Evolutionary conservation across 2,329 filamentous ascomycete genomes (phyloP).

Genomic region (Aspergillus sergii): DNA sequence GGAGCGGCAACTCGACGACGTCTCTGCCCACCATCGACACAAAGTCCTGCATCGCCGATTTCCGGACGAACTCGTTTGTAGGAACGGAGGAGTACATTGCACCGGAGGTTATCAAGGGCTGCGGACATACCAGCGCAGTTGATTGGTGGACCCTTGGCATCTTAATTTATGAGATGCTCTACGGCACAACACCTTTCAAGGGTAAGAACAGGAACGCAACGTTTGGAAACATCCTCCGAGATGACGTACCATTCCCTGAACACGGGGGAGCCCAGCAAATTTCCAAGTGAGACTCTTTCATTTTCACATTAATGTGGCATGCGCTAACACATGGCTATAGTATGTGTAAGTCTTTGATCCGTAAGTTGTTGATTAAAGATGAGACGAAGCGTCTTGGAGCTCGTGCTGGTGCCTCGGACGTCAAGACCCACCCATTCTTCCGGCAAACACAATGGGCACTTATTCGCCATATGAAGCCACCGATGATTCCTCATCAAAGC

Average conservation of each 20-base stretch:
- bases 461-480: constrained; percentile 95
- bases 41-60: constrained; percentile 96
- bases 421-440: constrained; percentile 96
- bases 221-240: constrained; percentile 93
- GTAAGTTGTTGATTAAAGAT: constrained; percentile 97
- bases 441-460: constrained; percentile 94
- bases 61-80: constrained; percentile 97
- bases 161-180: constrained; percentile 97
- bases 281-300: constrained; percentile 72
- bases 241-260: constrained; percentile 95
- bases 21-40: constrained; percentile 97
- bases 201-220: constrained; percentile 98
- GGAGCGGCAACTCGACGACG: constrained; percentile 81
- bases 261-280: constrained; percentile 80
- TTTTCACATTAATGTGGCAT: background rate
- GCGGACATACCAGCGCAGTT: constrained; percentile 95
- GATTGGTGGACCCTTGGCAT: constrained; percentile 99
- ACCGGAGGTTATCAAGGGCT: constrained; percentile 97
- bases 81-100: constrained; percentile 99
- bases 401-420: constrained; percentile 91
- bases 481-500: constrained; percentile 90
- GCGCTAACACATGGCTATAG: constrained; percentile 52
- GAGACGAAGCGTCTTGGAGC: constrained; percentile 91
- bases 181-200: constrained; percentile 98
- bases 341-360: constrained; percentile 92